phyloP scores from a whole-genome alignment of 148 eudicot species.

The Spergularia marina region DNA sequence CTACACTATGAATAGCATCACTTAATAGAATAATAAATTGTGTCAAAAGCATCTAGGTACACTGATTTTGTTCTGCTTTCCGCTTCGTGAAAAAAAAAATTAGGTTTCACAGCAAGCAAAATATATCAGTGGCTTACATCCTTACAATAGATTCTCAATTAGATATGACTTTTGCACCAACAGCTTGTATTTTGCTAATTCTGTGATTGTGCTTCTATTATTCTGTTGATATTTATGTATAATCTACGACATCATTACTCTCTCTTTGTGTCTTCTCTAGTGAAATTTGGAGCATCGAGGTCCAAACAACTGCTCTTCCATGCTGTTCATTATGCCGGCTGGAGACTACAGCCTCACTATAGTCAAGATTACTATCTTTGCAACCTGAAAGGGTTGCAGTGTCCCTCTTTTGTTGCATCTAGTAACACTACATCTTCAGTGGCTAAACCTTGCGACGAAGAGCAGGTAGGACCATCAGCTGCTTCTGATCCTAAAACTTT shows the following conservation, averaged over 20 bases:
- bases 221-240: not conserved
- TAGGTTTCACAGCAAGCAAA: not conserved
- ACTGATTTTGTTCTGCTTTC: not conserved
- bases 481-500: conserved; percentile 25
- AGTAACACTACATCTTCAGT: conserved; percentile 34
- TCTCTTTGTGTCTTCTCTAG: not conserved
- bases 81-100: no score
- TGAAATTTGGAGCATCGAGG: not conserved
- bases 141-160: not conserved
- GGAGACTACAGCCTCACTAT: conserved; percentile 17
- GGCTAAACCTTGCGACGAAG: conserved; percentile 34
- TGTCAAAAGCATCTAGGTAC: not conserved
- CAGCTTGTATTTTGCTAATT: not conserved
- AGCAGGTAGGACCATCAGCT: conserved; percentile 20
- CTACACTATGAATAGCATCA: not conserved
- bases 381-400: conserved; percentile 29
- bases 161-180: not conserved
- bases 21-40: no score
- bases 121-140: not conserved
- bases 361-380: conserved; percentile 34
- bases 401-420: conserved; percentile 31
- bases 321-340: not conserved
- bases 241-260: not conserved
- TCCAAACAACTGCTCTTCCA: not conserved
- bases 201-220: not conserved